A percentile compares a stretch with the other conserved stretches of the same genome.
Evolutionary conservation across 1,284 basidiomycete species (phyloP).

Genomic region (Irpex rosettiformis): DNA sequence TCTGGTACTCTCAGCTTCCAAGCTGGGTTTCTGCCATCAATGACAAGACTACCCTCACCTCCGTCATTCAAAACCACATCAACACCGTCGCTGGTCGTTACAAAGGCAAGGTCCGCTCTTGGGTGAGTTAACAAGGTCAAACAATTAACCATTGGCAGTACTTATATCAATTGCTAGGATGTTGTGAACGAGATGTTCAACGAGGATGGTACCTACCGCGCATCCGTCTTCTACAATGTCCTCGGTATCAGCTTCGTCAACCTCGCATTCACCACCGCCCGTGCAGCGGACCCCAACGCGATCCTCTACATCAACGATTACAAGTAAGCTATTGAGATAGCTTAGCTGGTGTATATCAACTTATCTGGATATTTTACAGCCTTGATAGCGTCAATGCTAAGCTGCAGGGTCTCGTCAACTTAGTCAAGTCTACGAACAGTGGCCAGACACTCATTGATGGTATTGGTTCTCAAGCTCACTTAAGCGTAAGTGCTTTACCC

Average conservation of each 20-base stretch:
- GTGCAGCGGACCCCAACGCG: slow-evolving; percentile 33
- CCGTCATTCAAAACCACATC: slow-evolving; percentile 35
- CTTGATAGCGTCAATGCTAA: slow-evolving; percentile 30
- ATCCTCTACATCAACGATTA: slow-evolving; percentile 38
- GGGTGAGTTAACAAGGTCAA: slow-evolving; percentile 15
- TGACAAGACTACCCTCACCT: slow-evolving; percentile 26
- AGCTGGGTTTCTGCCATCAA: slow-evolving; percentile 33
- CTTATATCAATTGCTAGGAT: slow-evolving; percentile 13
- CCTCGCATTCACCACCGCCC: slow-evolving; percentile 33
- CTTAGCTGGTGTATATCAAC: neutral
- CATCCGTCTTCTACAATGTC: slow-evolving; percentile 32
- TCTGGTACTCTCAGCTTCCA: slow-evolving; percentile 50
- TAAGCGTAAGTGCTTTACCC: slow-evolving; percentile 19
- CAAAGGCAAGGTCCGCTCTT: slow-evolving; percentile 35
- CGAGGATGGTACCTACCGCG: slow-evolving; percentile 34
- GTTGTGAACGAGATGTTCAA: slow-evolving; percentile 33
- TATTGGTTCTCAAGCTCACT: slow-evolving; percentile 33
- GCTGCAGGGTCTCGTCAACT: slow-evolving; percentile 28
- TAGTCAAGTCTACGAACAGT: slow-evolving; percentile 29
- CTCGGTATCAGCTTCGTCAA: slow-evolving; percentile 33
- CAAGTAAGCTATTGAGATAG: slow-evolving; percentile 20
- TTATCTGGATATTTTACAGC: slow-evolving; percentile 13
- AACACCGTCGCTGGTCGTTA: slow-evolving; percentile 34
- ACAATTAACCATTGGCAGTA: neutral
- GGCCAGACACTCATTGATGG: slow-evolving; percentile 31